Evolutionary conservation across 225 moss, liverwort and hornwort species (phyloP), one percentile per base, ranked within the genome.

Genomic region (Sphagnum tenellum): DNA sequence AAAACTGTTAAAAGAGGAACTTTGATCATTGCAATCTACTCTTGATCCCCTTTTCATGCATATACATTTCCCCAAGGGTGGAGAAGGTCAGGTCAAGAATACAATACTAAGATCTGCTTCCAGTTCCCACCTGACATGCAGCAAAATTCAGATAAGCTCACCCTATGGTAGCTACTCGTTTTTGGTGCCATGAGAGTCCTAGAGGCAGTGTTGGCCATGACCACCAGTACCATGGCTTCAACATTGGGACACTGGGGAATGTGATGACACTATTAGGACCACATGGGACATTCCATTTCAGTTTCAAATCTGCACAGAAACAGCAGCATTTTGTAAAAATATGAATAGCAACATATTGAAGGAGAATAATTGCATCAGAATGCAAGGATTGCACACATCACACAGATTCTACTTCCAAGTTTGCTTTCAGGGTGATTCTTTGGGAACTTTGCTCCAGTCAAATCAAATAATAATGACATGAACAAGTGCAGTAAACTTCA

Each of bases 171-270:
- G 50, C 67, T 4, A 74, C 69, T 2, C 91, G 83, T 55, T 80
- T 76, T 53, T 86, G 78, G 57, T 91, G 88, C 91, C 91, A 91
- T 46, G 75, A 70, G 9, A 88, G 74, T 62, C 91, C 91, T 69
- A 91, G 65, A 4, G 91, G 88, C 12, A 91, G 71, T 7, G 81
- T 81, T 49, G 91, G 91, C 67, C 85, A 91, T 3, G 91, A 79
- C 91, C 91, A 91, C 91, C 91, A 91, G 67, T 78, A 91, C 91
- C 91, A 91, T 4, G 91, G 91, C 76, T 91, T 91, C 12, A 91
- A 55, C 48, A 86, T 45, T 1, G 82, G 83, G 14, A 84, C 77
- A 55, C 84, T 91, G 44, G 91, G 91, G 68, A 91, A 91, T 52
- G 91, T 84, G 11, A 91, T 80, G 8, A 82, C 88, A 66, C 91